Base-by-base conservation (phyloP, 495 filamentous ascomycete species). In the Neurospora tetraspora region DNA sequence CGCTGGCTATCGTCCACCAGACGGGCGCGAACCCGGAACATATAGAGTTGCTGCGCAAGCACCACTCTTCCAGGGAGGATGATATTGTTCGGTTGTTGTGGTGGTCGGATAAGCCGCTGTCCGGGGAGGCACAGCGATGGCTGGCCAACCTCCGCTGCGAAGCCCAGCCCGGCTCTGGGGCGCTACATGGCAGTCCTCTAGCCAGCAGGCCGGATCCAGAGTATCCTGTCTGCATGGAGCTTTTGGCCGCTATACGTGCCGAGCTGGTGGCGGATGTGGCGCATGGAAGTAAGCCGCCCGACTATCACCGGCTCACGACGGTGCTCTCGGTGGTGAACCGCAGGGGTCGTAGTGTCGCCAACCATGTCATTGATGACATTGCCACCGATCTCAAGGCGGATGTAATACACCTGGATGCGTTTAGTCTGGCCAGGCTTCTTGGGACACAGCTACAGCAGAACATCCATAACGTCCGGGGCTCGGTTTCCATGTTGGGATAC, bases 371-470 rank as follows among this genome's bases (percentile, higher is more conserved):
- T 10, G 72, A 80, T 16, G 77, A 85, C 31, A 80, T 92, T 39
- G 91, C 93, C 2, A 77, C 81, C 12, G 84, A 88, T 20, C 72
- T 91, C 14, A 81, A 83, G 39, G 90, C 94, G n/a, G 92, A 98
- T 79, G 78, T 98, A 6, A 82, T 99, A 40, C 87, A 88, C 31
- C 81, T 99, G 16, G 89, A 91, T 80, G 90, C 94, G 16, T 89
- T 92, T 73, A 92, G 94, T 78, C 85, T 99, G 74, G 92, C 93
- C 16, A 85, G 94, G 71, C 83, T 98, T 47, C 87, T 91, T 47
- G 92, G 89, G 38, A 87, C 90, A 75, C 93, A 92, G 77, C 73
- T 93, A 31, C 88, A 91, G 43, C 93, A 96, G 77, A 85, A 85
- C 69, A 53, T 79, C 47, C 80, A 80, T 36, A 85, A 79, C 78